Evolutionary conservation across 1,284 basidiomycete species (phyloP).

Genomic region (Neonothopanus nambi): DNA sequence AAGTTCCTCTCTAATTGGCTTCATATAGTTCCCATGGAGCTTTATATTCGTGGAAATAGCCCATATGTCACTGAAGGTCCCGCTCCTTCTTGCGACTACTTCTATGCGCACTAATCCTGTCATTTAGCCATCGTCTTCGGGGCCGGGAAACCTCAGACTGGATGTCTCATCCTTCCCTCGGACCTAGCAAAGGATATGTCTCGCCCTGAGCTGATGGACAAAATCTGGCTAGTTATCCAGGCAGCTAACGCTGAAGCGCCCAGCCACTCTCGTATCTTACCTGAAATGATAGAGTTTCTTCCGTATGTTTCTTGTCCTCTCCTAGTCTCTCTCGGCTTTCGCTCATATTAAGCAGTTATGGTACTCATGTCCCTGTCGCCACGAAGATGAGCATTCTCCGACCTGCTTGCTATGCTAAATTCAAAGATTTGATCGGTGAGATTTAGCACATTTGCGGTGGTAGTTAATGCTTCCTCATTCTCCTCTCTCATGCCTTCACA

Average conservation of each 20-base stretch:
- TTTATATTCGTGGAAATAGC: conserved; percentile 41
- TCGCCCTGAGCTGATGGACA: conserved; percentile 37
- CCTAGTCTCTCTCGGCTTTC: conserved; percentile 5
- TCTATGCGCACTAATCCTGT: neutral
- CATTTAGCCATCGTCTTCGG: conserved; percentile 58
- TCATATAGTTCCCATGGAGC: conserved; percentile 39
- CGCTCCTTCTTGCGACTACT: neutral
- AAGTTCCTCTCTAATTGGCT: neutral
- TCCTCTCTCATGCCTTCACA: conserved; percentile 6
- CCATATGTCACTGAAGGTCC: conserved; percentile 38
- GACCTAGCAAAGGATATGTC: conserved; percentile 40
- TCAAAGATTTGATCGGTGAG: conserved; percentile 44
- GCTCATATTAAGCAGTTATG: conserved; percentile 23
- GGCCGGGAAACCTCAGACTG: conserved; percentile 50
- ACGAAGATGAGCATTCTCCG: conserved; percentile 48
- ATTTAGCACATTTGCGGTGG: neutral
- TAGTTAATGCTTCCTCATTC: neutral
- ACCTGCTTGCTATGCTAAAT: conserved; percentile 48
- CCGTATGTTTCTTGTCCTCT: conserved; percentile 31
- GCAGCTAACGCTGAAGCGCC: conserved; percentile 53
- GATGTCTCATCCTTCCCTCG: conserved; percentile 57
- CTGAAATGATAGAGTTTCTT: conserved; percentile 52
- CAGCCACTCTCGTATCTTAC: conserved; percentile 50
- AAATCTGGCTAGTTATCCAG: conserved; percentile 49
- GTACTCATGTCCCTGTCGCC: conserved; percentile 42